These are phyloP conservation scores for Candida takata DNA, from an alignment of 805 yeast species.

Conservation along the genomic window DNA sequence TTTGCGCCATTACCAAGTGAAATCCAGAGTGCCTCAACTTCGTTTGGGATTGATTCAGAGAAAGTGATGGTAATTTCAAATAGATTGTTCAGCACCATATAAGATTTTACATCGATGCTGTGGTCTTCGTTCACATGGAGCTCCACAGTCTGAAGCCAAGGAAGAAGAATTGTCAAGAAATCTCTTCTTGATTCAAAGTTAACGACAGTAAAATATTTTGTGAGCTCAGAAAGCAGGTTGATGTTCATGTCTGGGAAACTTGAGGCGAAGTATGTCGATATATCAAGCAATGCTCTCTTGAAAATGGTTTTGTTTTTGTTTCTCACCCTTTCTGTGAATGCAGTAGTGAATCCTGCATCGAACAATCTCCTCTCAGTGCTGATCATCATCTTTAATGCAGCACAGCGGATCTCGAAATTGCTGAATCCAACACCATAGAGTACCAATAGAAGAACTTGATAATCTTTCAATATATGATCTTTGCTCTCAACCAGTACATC, in stretches of 20 bases:
- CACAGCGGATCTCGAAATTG: conserved; percentile 55
- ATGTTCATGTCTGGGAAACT: conserved; percentile 52
- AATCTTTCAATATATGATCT: conserved; percentile 44
- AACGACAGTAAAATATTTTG: conserved; percentile 60
- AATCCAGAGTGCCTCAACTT: conserved; percentile 92
- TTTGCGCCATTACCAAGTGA: conserved; percentile 77
- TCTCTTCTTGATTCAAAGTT: conserved; percentile 60
- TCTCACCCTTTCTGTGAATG: conserved; percentile 62
- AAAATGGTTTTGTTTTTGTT: conserved; percentile 77
- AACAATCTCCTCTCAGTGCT: conserved; percentile 56
- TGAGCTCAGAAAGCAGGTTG: conserved; percentile 62
- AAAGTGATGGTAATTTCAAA: conserved; percentile 80
- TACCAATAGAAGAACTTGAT: conserved; percentile 68
- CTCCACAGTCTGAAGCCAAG: conserved; percentile 88
- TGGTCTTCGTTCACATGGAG: conserved; percentile 38
- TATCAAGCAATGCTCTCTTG: conserved; percentile 75
- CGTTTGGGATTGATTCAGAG: conserved; percentile 69
- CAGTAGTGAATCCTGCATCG: conserved; percentile 45
- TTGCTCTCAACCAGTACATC: conserved; percentile 48
- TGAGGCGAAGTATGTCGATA: conserved; percentile 67
- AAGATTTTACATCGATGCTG: conserved; percentile 32
- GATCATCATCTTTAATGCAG: conserved; percentile 67
- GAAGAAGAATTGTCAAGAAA: conserved; percentile 69
- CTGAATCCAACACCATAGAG: conserved; percentile 75
- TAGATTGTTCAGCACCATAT: conserved; percentile 73